phyloP scores from a whole-genome alignment of 2,329 filamentous ascomycete genomes.

The Pestalotiopsis sp. region DNA sequence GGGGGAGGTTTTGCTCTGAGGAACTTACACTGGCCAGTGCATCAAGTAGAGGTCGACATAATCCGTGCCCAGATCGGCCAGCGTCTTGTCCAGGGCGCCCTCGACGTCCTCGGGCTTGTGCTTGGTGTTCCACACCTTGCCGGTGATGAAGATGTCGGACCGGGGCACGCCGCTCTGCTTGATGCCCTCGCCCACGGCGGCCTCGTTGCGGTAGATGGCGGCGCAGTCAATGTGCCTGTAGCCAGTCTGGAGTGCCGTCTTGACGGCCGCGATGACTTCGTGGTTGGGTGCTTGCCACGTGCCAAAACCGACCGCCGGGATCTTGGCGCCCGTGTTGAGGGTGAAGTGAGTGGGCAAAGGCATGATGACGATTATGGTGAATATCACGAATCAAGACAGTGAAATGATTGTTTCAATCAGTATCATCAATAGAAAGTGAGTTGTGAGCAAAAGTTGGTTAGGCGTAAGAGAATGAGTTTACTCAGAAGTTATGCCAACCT shows the following conservation, averaged over 20 bases:
- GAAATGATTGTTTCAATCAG: background rate
- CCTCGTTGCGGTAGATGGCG: constrained; percentile 57
- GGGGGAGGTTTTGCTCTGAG: constrained; percentile 23
- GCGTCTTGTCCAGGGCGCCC: constrained; percentile 31
- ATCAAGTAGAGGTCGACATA: constrained; percentile 41
- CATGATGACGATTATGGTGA: background rate
- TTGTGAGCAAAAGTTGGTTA: background rate
- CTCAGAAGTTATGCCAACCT: background rate
- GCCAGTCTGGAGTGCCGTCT: constrained; percentile 45
- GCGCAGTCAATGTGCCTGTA: constrained; percentile 60
- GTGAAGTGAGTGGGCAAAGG: constrained; percentile 27
- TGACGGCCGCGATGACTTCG: constrained; percentile 15
- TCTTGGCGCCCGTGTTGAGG: constrained; percentile 42
- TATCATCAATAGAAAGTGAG: background rate
- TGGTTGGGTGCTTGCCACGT: constrained; percentile 33
- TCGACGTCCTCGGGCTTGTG: constrained; percentile 36
- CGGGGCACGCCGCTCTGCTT: constrained; percentile 23
- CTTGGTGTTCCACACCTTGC: constrained; percentile 29
- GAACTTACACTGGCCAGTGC: constrained; percentile 33
- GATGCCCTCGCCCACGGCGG: constrained; percentile 41
- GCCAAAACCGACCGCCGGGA: constrained; percentile 43
- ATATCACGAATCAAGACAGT: background rate
- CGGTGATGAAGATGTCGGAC: constrained; percentile 15
- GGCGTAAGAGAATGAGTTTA: background rate
- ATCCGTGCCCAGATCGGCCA: constrained; percentile 37